Base-by-base conservation (phyloP, 306 rosid genomes). In the Cicer arietinum region DNA sequence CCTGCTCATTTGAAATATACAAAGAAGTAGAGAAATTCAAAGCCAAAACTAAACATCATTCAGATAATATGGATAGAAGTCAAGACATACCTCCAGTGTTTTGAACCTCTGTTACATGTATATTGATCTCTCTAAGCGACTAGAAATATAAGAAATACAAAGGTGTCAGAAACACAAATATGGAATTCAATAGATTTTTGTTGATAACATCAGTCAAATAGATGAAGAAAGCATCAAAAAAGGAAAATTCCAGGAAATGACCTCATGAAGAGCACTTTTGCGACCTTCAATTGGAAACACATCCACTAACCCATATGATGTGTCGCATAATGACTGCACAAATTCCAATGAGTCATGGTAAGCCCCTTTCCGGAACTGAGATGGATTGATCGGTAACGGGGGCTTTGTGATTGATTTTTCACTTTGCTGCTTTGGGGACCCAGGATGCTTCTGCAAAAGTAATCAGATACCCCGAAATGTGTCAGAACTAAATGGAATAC, bases 281-380 rank as follows among this genome's bases (percentile, higher is more conserved):
- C 99, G 99, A 87, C 92, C 99, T 85, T 95, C 98, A 88, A 84
- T 66, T 44, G 99, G 98, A 89, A 90, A 95, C 80, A 95, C 87
- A 83, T 95, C 99, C 85, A 95, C 98, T 85, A 95, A 88, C 45
- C 98, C 97, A 83, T 78, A 92, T 71, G 99, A 95, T 20, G 92
- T 95, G 67, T 95, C 99, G 66, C 99, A 95, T 77, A 95, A 79
- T 67, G 99, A 86, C 84, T 58, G 98, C 85, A 95, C 99, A 72
- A 95, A 90, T 75, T 95, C 97, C 85, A 95, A 63, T 2, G 99
- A 95, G 74, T 88, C 96, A 10, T 88, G 88, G 80, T 94, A 95
- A 77, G 99, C 93, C 71, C 99, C 97, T 85, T 89, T 95, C 71
- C 98, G 91, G 73, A 81, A 86, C 76, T 89, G 97, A 13, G 95